These are phyloP conservation scores for Neodidymelliopsis sp. DNA, from an alignment of 2,329 filamentous ascomycete species.

Conservation along the genomic window DNA sequence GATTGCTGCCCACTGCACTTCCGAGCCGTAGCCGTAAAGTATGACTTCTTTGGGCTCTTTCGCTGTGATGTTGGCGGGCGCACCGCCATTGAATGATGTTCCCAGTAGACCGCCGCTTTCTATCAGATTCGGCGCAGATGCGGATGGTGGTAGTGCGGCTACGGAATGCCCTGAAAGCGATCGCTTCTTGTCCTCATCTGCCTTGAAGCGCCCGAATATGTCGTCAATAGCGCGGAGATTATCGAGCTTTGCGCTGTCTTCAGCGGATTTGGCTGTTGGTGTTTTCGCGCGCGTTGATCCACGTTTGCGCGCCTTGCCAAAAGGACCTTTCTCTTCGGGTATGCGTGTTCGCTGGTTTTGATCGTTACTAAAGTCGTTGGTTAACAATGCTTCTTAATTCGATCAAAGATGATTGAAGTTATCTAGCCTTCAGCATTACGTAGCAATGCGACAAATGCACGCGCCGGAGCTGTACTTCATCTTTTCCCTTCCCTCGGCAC, in stretches of 20 bases:
- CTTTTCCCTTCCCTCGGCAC: background rate
- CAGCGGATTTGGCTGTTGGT: constrained; percentile 65
- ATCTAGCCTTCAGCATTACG: background rate
- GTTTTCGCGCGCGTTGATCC: constrained; percentile 61
- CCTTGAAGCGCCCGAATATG: constrained; percentile 52
- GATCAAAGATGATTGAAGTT: background rate
- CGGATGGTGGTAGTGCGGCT: constrained; percentile 37
- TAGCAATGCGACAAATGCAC: constrained; percentile 1
- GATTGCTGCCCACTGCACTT: constrained; percentile 80
- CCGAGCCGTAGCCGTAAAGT: constrained; percentile 80
- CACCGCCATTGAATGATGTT: constrained; percentile 37
- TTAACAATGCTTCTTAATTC: background rate
- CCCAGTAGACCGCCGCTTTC: constrained; percentile 37
- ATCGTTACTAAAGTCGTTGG: constrained; percentile 34
- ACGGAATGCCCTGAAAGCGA: constrained; percentile 30
- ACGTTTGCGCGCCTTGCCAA: constrained; percentile 61
- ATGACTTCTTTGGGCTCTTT: constrained; percentile 79
- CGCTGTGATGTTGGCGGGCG: constrained; percentile 47
- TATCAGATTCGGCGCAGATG: constrained; percentile 43
- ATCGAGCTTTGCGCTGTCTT: constrained; percentile 58
- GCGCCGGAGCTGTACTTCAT: background rate
- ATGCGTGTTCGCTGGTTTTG: constrained; percentile 59
- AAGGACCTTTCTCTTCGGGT: constrained; percentile 68
- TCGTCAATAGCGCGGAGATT: constrained; percentile 57
- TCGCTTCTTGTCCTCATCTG: constrained; percentile 39